Conservation (phyloP, 495 filamentous ascomycete genomes). For the Letharia columbiana region DNA sequence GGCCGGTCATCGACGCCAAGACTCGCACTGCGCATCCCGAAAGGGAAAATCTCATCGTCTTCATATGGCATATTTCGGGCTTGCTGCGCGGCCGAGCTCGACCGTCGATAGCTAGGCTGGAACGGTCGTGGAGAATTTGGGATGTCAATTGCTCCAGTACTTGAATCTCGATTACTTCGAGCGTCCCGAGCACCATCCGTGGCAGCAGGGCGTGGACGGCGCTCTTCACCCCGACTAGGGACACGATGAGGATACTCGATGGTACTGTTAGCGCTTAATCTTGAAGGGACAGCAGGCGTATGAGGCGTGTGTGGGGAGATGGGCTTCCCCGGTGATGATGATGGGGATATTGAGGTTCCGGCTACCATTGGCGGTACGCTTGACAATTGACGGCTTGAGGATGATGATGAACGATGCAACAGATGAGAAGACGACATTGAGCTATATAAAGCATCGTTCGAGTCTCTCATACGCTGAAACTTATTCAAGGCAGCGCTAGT, state of each 20-base stretch:
- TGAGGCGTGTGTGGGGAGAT: slow-evolving; percentile 91
- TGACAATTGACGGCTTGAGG: slow-evolving; percentile 75
- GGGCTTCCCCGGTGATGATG: slow-evolving; percentile 85
- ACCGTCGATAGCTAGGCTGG: slow-evolving; percentile 53
- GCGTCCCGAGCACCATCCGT: slow-evolving; percentile 1
- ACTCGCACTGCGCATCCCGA: slow-evolving; percentile 67
- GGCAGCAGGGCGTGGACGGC: slow-evolving; percentile 12
- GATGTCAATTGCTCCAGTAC: slow-evolving; percentile 70
- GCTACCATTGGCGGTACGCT: slow-evolving; percentile 78
- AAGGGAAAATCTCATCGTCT: slow-evolving; percentile 54
- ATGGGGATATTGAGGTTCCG: slow-evolving; percentile 71
- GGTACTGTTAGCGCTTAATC: slow-evolving; percentile 81
- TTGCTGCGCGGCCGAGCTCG: slow-evolving; percentile 72
- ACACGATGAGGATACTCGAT: slow-evolving; percentile 54
- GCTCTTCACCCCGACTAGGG: slow-evolving; percentile 24
- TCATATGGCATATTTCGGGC: slow-evolving; percentile 42
- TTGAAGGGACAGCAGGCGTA: slow-evolving; percentile 83
- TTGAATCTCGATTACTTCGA: slow-evolving; percentile 31
- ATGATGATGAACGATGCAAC: slow-evolving; percentile 70
- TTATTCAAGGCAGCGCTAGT: slow-evolving; percentile 63
- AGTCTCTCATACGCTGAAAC: slow-evolving; percentile 78
- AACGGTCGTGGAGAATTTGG: slow-evolving; percentile 64
- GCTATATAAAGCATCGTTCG: slow-evolving; percentile 75
- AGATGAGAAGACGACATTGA: slow-evolving; percentile 79
- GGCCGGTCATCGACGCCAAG: slow-evolving; percentile 61